These are phyloP conservation scores for Colletotrichum acutatum DNA, from an alignment of 2,329 filamentous ascomycete species.

Conservation along the genomic window DNA sequence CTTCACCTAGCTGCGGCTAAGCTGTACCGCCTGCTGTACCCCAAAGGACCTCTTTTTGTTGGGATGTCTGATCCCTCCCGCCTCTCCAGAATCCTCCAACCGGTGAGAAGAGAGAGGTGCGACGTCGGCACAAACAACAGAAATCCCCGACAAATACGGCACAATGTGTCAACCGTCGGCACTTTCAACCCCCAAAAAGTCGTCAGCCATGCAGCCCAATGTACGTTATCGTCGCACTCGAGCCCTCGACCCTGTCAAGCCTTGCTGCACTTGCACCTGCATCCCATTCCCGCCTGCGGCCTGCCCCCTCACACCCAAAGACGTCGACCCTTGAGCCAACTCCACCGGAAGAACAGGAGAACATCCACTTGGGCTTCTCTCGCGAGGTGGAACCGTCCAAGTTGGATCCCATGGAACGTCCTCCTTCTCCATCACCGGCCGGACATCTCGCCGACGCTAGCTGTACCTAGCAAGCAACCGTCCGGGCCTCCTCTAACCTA, in stretches of 20 bases:
- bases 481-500: constrained; percentile 27
- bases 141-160: constrained; percentile 9
- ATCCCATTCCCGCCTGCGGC: constrained; percentile 20
- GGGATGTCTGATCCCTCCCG: constrained; percentile 17
- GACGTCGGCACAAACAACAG: constrained; percentile 11
- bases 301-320: constrained; percentile 2
- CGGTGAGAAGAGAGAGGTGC: constrained; percentile 21
- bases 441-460: constrained; percentile 34
- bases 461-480: constrained; percentile 15
- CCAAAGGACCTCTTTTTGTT: constrained; percentile 21
- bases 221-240: neutral
- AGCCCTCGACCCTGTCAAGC: constrained; percentile 27
- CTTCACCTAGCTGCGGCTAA: constrained; percentile 1
- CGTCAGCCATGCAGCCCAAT: constrained; percentile 21
- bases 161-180: constrained; percentile 24
- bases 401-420: neutral
- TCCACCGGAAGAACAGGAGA: constrained; percentile 7
- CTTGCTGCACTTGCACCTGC: constrained; percentile 14
- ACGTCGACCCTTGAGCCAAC: constrained; percentile 11
- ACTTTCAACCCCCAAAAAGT: constrained; percentile 9
- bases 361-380: constrained; percentile 11
- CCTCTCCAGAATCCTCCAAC: constrained; percentile 7
- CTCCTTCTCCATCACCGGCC: constrained; percentile 16
- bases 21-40: neutral
- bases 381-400: constrained; percentile 6